Conservation (phyloP, 176 grass and related monocot species). For the Dendrocalamus sinicus region DNA sequence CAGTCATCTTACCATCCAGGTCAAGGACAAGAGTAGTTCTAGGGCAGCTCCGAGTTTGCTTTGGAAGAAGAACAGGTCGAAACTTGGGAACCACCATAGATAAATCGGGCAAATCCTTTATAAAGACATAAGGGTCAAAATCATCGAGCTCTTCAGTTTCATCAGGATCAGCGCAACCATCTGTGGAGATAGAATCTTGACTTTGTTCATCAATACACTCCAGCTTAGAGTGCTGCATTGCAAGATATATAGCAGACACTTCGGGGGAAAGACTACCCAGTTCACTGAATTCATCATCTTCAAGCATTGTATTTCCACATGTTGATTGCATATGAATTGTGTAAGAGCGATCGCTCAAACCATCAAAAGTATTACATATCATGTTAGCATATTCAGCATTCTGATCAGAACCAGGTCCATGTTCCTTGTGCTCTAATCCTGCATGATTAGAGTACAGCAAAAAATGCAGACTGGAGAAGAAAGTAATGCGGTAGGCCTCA, state of each 20-base stretch:
- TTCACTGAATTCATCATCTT: constrained; percentile 70
- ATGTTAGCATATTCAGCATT: not conserved
- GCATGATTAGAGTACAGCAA: not conserved
- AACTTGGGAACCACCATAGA: constrained; percentile 86
- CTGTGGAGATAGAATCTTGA: constrained; percentile 74
- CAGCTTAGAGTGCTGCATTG: constrained; percentile 79
- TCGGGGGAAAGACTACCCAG: constrained; percentile 84
- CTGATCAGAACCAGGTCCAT: not conserved
- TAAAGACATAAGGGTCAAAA: constrained; percentile 82
- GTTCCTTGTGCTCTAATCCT: not conserved
- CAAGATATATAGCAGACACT: constrained; percentile 73
- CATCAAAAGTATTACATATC: constrained; percentile 20
- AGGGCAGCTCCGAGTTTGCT: constrained; percentile 96
- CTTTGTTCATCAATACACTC: constrained; percentile 86
- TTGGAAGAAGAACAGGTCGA: constrained; percentile 85
- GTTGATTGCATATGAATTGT: constrained; percentile 42
- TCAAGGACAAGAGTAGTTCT: constrained; percentile 82
- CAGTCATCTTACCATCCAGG: constrained; percentile 75
- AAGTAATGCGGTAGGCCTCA: not conserved
- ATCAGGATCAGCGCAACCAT: constrained; percentile 58
- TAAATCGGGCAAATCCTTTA: constrained; percentile 86
- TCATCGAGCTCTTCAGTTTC: constrained; percentile 70
- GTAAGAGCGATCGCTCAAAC: constrained; percentile 28
- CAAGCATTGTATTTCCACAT: constrained; percentile 42
- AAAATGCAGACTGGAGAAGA: not conserved